Evolutionary conservation across 805 yeast genomes (phyloP).

Genomic region (Kazachstania taianensis): DNA sequence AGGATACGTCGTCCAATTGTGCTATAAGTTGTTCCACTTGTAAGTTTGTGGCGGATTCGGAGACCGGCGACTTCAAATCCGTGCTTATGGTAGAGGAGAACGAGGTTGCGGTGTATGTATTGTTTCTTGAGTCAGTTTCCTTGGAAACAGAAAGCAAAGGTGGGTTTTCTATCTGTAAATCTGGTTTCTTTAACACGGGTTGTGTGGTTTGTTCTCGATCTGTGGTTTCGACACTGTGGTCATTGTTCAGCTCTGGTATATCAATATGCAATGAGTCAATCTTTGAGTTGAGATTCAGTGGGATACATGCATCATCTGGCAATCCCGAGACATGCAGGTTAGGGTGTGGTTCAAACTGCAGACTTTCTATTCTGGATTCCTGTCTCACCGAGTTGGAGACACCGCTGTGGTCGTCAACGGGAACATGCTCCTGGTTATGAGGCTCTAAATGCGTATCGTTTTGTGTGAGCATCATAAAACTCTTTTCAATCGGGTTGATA

Average conservation of each 20-base stretch:
- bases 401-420: not conserved
- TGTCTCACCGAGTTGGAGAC: not conserved
- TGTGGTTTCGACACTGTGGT: not conserved
- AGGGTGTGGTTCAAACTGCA: slow-evolving; percentile 15
- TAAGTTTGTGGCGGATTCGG: slow-evolving; percentile 13
- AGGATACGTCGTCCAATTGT: slow-evolving; percentile 22
- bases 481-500: slow-evolving; percentile 24
- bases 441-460: too few species aligned
- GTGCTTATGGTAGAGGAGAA: not conserved
- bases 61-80: not conserved
- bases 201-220: too few species aligned
- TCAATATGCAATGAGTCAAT: not conserved
- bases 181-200: too few species aligned
- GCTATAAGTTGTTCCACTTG: slow-evolving; percentile 26
- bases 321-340: slow-evolving; percentile 1
- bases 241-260: not conserved
- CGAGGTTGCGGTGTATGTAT: not conserved
- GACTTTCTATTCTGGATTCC: slow-evolving; percentile 7
- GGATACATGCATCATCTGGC: not conserved
- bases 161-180: not conserved
- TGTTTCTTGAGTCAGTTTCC: not conserved
- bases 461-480: slow-evolving; percentile 25
- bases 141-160: not conserved
- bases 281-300: not conserved
- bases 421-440: too few species aligned